Conservation (phyloP, 805 yeast species). For the Wickerhamiella azyma region DNA sequence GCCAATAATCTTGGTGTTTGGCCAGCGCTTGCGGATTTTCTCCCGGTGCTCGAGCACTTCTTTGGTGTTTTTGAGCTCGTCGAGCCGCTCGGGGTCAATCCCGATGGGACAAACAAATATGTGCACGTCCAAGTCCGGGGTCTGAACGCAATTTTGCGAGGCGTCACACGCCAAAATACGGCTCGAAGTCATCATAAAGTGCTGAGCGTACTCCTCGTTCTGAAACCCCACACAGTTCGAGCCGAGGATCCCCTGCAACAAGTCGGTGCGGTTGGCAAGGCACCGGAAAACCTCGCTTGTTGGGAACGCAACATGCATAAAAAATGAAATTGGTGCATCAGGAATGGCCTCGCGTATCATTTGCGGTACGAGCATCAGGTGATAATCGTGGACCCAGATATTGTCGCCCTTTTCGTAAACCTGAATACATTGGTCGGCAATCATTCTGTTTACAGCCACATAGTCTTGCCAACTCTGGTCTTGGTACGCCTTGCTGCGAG, state of each 20-base stretch:
- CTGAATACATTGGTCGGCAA: slow-evolving; percentile 59
- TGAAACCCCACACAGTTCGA: slow-evolving; percentile 84
- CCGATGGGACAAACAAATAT: slow-evolving; percentile 30
- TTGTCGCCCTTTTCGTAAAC: slow-evolving; percentile 70
- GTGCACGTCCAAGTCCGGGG: slow-evolving; percentile 29
- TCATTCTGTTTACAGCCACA: slow-evolving; percentile 75
- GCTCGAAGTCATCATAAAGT: slow-evolving; percentile 81
- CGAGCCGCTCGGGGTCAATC: slow-evolving; percentile 34
- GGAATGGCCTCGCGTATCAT: slow-evolving; percentile 68
- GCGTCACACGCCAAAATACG: slow-evolving; percentile 73
- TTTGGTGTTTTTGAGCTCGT: slow-evolving; percentile 32
- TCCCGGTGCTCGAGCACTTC: slow-evolving; percentile 36
- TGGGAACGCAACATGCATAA: slow-evolving; percentile 88
- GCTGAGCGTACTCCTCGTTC: slow-evolving; percentile 84
- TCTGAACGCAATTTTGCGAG: slow-evolving; percentile 75
- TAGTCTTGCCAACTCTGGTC: slow-evolving; percentile 98
- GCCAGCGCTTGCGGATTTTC: slow-evolving; percentile 70
- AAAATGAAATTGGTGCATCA: slow-evolving; percentile 77
- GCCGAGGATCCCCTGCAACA: slow-evolving; percentile 74
- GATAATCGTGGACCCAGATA: slow-evolving; percentile 98
- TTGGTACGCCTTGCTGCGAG: slow-evolving; percentile 86
- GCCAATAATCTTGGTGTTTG: slow-evolving; percentile 52
- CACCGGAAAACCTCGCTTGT: slow-evolving; percentile 91
- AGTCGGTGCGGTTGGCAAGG: slow-evolving; percentile 67
- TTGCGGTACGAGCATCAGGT: slow-evolving; percentile 85